Base-by-base conservation (phyloP, 495 filamentous ascomycete genomes). In the Penicillium odoratum region DNA sequence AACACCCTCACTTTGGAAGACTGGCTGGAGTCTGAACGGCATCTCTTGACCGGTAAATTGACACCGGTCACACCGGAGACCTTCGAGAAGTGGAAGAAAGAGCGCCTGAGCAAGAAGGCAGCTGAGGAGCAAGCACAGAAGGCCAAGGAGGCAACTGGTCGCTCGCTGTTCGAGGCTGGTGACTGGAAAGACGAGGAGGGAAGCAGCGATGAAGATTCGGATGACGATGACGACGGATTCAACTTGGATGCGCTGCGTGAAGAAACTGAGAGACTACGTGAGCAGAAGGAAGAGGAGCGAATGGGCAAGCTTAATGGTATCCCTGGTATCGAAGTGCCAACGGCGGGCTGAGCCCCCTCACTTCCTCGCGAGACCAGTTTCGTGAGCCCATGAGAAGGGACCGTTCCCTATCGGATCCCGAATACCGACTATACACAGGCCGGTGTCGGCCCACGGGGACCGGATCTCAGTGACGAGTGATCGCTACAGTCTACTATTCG, bases 1-100 rank as follows among this genome's bases (percentile, higher is more conserved):
- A 91, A 92, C 69, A 97, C 93, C 16, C 80, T 99, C 48, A 99
- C 94, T 2, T 79, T 99, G 46, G 94, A 99, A 77, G 94, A 99
- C 72, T 99, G 94, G 81, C 77, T 99, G 40, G 94, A 99, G 74
- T 90, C 87, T 11, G 92, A 97, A 77, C 83, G 94, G 60, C 92
- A 95, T 70, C 97, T 97, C 69, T 83, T 99, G 48, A 92, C 87
- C 1, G 94, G 94, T 45, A 90, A 78, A 0, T 78, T 97, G 53
- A 99, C 94, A 25, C 95, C 95, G 18, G 94, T 99, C 53, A 99
- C 86, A 3, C 86, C 88, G 7, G 93, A 98, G 69, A 83, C 83
- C 1, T 99, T 99, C 69, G 90, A 90, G 51, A 89, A 89, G 58
- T 99, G 94, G 93, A 99, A 98, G 83, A 87, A 91, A 75, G 87